A percentile compares a stretch with the other conserved stretches of the same genome.
Conservation (phyloP, 306 rosid species). For the Acmispon strigosus region DNA sequence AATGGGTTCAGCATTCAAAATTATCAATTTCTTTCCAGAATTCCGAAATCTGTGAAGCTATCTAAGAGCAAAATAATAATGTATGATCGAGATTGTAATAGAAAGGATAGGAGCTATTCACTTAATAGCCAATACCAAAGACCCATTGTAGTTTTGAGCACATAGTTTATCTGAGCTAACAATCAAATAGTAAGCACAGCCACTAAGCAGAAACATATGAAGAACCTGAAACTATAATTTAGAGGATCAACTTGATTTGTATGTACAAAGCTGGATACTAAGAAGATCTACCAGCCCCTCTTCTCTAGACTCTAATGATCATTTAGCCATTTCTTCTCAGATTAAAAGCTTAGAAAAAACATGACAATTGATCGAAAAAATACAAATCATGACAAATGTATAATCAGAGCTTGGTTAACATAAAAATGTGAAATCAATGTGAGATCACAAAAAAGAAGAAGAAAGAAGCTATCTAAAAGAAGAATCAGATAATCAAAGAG, state of each 20-base stretch:
- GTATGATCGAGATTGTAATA: background rate
- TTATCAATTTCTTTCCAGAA: slow-evolving; percentile 6
- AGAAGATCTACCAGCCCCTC: slow-evolving; percentile 35
- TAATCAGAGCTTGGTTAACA: slow-evolving; percentile 14
- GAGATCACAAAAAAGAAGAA: slow-evolving; percentile 17
- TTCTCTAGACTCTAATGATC: background rate
- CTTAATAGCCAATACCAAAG: background rate
- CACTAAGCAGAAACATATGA: slow-evolving; percentile 5
- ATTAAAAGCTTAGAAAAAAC: slow-evolving; percentile 9
- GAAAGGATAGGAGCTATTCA: background rate
- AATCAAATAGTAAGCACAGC: slow-evolving; percentile 7
- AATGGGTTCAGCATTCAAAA: background rate
- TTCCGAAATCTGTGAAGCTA: background rate
- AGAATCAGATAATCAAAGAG: slow-evolving; percentile 18
- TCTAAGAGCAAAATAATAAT: slow-evolving; percentile 3
- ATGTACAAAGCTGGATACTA: slow-evolving; percentile 14
- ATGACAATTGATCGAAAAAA: slow-evolving; percentile 3
- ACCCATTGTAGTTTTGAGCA: background rate
- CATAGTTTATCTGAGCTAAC: slow-evolving; percentile 12
- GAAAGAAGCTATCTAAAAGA: background rate
- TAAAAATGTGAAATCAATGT: slow-evolving; percentile 7
- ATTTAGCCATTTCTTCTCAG: slow-evolving; percentile 1
- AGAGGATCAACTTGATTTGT: slow-evolving; percentile 21
- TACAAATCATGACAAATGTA: slow-evolving; percentile 17
- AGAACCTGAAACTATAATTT: background rate